These are phyloP conservation scores for Przewalskia tangutica DNA, from an alignment of 257 asterid genomes.

Conservation along the genomic window DNA sequence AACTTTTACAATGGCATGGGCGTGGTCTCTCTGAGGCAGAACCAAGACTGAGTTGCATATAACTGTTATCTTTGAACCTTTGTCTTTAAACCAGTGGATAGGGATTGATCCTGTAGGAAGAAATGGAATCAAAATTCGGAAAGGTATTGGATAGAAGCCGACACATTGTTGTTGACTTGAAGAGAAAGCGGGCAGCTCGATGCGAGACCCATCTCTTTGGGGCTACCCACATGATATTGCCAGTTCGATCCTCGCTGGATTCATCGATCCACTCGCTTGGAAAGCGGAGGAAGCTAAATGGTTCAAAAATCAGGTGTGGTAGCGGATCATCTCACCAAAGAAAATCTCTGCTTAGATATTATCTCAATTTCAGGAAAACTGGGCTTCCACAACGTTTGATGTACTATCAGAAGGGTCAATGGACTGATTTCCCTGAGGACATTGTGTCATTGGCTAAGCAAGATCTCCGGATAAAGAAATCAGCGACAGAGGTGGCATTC, in stretches of 20 bases:
- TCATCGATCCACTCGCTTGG: conserved; percentile 22
- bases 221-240: conserved; percentile 26
- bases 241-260: conserved; percentile 23
- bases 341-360: conserved; percentile 30
- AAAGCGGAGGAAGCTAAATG: conserved; percentile 54
- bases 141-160: conserved; percentile 71
- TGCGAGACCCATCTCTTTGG: conserved; percentile 27
- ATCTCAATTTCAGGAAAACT: conserved; percentile 51
- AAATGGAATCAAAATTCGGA: conserved; percentile 53
- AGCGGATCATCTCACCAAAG: conserved; percentile 20
- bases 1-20: conserved; percentile 25
- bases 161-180: conserved; percentile 35
- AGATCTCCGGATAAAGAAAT: conserved; percentile 43
- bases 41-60: conserved; percentile 18
- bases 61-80: conserved; percentile 21
- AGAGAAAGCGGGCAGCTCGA: conserved; percentile 48
- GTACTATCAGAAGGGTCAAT: conserved; percentile 53
- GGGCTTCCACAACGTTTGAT: conserved; percentile 57
- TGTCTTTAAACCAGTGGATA: conserved; percentile 29
- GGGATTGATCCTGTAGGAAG: conserved; percentile 46
- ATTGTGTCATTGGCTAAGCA: conserved; percentile 42
- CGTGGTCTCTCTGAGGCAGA: conserved; percentile 31
- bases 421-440: conserved; percentile 68
- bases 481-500: conserved; percentile 46
- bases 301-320: conserved; percentile 11